Evolutionary conservation across 306 rosid species (phyloP).

Genomic region (Acacia melanoxylon): DNA sequence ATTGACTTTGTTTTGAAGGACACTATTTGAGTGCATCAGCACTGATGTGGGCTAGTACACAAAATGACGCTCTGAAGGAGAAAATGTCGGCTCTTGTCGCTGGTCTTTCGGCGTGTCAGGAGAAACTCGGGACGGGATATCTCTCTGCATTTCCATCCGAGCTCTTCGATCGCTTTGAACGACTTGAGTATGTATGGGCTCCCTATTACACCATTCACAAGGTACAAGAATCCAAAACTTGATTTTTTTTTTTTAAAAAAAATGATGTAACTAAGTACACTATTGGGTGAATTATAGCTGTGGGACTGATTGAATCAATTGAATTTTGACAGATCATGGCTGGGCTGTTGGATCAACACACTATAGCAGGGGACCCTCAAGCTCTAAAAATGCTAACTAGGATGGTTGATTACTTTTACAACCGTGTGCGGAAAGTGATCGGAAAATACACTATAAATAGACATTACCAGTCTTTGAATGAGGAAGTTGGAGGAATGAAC

Average conservation of each 20-base stretch:
- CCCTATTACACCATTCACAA: constrained; percentile 80
- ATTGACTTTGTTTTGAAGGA: constrained; percentile 30
- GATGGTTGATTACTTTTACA: constrained; percentile 68
- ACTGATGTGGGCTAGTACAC: constrained; percentile 63
- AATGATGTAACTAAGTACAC: background rate
- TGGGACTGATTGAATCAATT: background rate
- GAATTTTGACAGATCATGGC: constrained; percentile 50
- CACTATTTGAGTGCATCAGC: constrained; percentile 76
- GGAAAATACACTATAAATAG: constrained; percentile 37
- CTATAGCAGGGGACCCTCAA: constrained; percentile 40
- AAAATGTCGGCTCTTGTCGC: constrained; percentile 56
- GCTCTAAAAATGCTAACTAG: constrained; percentile 48
- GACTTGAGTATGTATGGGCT: constrained; percentile 51
- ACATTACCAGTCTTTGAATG: constrained; percentile 52
- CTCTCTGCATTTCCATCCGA: constrained; percentile 39
- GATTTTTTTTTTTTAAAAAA: too few species aligned
- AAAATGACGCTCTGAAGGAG: constrained; percentile 38
- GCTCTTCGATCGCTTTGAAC: constrained; percentile 55
- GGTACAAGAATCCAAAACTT: constrained; percentile 20
- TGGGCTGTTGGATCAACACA: constrained; percentile 64
- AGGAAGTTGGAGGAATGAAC: constrained; percentile 73
- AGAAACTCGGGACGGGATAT: constrained; percentile 48
- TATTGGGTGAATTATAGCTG: background rate
- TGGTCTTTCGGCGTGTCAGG: constrained; percentile 48
- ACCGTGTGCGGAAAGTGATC: constrained; percentile 57